These are phyloP conservation scores for Firmiana major DNA, from an alignment of 345 rosid genomes.

Conservation along the genomic window DNA sequence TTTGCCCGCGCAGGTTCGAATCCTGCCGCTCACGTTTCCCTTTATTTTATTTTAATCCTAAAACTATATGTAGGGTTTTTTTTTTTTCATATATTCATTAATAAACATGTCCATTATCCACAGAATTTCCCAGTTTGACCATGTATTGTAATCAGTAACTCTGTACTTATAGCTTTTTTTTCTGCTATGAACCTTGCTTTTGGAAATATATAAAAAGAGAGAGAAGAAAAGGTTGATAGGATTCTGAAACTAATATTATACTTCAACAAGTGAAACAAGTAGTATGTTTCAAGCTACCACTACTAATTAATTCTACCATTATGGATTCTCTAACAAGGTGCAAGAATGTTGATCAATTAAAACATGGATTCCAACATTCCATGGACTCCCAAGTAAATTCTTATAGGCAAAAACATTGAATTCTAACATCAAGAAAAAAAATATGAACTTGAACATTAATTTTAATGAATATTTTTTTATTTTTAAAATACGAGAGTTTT, in stretches of 20 bases:
- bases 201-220: background rate
- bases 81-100: too few species aligned
- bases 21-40: conserved; percentile 56
- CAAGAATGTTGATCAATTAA: background rate
- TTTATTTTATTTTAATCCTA: too few species aligned
- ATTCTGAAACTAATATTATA: background rate
- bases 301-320: too few species aligned
- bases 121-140: background rate
- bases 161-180: background rate
- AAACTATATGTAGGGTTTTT: too few species aligned
- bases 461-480: too few species aligned
- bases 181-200: background rate
- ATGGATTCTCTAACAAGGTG: background rate
- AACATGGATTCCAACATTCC: too few species aligned
- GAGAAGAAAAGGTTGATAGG: background rate
- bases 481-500: too few species aligned
- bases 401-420: too few species aligned
- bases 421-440: too few species aligned
- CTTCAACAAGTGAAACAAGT: background rate
- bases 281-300: background rate
- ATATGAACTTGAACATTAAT: too few species aligned
- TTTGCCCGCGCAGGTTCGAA: conserved; percentile 90
- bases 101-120: background rate
- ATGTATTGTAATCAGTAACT: background rate
- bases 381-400: background rate